A percentile compares a stretch with the other conserved stretches of the same genome.
These are phyloP conservation scores for Metarhizium album DNA, from an alignment of 2,329 filamentous ascomycete species.

Conservation along the genomic window DNA sequence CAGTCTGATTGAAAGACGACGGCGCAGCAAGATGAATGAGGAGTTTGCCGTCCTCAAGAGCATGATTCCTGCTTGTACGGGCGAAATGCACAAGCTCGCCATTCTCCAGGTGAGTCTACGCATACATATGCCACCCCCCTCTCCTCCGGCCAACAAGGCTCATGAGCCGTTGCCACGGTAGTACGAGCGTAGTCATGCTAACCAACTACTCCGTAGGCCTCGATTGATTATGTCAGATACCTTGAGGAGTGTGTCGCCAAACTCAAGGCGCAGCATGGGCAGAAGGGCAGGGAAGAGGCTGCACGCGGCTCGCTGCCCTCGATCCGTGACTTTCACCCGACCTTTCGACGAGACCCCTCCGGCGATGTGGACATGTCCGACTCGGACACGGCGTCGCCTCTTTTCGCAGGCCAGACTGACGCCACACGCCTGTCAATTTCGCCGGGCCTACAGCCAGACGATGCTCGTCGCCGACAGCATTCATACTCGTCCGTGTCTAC, in stretches of 20 bases:
- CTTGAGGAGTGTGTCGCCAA: constrained; percentile 79
- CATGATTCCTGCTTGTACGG: constrained; percentile 92
- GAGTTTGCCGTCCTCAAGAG: constrained; percentile 88
- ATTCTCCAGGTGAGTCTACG: constrained; percentile 66
- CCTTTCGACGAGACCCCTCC: constrained; percentile 28
- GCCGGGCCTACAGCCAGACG: constrained; percentile 38
- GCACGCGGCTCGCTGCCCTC: constrained; percentile 21
- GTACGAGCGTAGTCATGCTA: too few relatives aligned
- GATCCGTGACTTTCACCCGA: constrained; percentile 28
- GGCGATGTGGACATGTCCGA: constrained; percentile 53
- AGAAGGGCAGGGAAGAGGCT: constrained; percentile 18
- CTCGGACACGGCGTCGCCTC: constrained; percentile 38
- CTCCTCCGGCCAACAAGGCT: too few relatives aligned
- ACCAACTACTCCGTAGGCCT: constrained; percentile 49
- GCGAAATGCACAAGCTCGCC: constrained; percentile 96
- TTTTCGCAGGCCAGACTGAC: constrained; percentile 25
- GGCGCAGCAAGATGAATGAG: constrained; percentile 97
- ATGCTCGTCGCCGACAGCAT: constrained; percentile 32
- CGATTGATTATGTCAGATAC: constrained; percentile 93
- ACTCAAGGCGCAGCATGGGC: constrained; percentile 52
- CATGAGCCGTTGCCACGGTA: too few relatives aligned
- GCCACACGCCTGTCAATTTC: constrained; percentile 36
- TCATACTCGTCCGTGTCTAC: constrained; percentile 45
- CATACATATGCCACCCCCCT: background rate
- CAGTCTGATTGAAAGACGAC: constrained; percentile 80